phyloP scores from a whole-genome alignment of 2,329 filamentous ascomycete genomes.

The Hypoxylon sp. region DNA sequence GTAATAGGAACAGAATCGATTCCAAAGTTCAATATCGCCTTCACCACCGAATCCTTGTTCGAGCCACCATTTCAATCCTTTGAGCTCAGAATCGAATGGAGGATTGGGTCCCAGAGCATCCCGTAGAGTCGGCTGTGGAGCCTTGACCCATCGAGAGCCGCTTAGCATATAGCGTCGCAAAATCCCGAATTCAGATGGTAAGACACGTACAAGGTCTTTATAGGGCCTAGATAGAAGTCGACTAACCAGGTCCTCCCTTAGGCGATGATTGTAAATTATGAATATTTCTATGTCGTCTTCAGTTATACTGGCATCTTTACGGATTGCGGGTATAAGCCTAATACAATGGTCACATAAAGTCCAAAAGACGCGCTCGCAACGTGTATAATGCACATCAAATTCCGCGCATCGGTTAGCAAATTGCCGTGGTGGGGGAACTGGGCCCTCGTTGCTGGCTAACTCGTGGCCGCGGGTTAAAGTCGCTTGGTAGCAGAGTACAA shows the following conservation, averaged over 20 bases:
- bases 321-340: neutral
- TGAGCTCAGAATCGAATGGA: slow-evolving; percentile 6
- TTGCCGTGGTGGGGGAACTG: neutral
- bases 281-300: neutral
- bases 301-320: neutral
- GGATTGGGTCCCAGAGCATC: slow-evolving; percentile 25
- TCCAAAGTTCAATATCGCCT: slow-evolving; percentile 1
- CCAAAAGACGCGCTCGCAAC: slow-evolving; percentile 35
- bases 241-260: neutral
- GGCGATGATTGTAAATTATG: slow-evolving; percentile 9
- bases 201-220: slow-evolving; percentile 14
- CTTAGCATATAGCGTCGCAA: slow-evolving; percentile 21
- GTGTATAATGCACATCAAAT: neutral
- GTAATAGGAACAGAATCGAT: neutral
- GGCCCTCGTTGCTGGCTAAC: neutral
- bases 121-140: neutral
- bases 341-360: slow-evolving; percentile 23
- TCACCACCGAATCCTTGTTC: slow-evolving; percentile 10
- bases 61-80: slow-evolving; percentile 27
- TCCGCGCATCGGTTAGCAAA: neutral
- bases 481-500: slow-evolving; percentile 15
- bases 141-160: slow-evolving; percentile 24
- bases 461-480: neutral
- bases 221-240: slow-evolving; percentile 13
- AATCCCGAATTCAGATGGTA: slow-evolving; percentile 23